These are phyloP conservation scores for Stagonosporopsis cucurbitacearum DNA, from an alignment of 2,329 filamentous ascomycete genomes.

Conservation along the genomic window DNA sequence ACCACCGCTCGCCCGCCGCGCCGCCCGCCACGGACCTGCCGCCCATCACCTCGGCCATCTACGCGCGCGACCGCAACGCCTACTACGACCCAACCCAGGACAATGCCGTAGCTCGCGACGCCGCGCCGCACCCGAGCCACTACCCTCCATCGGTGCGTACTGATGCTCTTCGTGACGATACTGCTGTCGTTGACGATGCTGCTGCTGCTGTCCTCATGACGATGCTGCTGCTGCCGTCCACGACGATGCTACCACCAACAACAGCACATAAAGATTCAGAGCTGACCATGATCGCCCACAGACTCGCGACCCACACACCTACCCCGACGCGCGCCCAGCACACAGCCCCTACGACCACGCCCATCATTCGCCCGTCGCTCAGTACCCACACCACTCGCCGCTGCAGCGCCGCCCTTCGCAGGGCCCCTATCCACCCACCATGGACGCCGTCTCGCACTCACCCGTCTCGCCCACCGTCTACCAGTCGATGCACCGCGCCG, in stretches of 20 bases:
- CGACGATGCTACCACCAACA: not conserved
- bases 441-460: conserved; percentile 48
- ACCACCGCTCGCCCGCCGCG: conserved; percentile 43
- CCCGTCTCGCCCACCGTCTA: conserved; percentile 48
- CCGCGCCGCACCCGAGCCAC: conserved; percentile 43
- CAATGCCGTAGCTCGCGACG: conserved; percentile 44
- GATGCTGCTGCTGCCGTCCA: not conserved
- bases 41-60: conserved; percentile 48
- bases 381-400: conserved; percentile 46
- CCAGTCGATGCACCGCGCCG: conserved; percentile 40
- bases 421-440: conserved; percentile 38
- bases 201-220: not conserved
- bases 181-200: not conserved
- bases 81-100: conserved; percentile 60
- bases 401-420: conserved; percentile 48
- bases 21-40: conserved; percentile 48
- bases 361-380: conserved; percentile 46
- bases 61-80: conserved; percentile 49
- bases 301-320: conserved; percentile 44
- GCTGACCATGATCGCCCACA: conserved; percentile 35
- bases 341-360: conserved; percentile 47
- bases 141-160: conserved; percentile 43
- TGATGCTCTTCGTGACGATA: too few species aligned
- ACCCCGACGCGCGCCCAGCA: conserved; percentile 41
- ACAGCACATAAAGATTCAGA: too few species aligned